Base-by-base conservation (phyloP, 768 basidiomycete species). In the Strobilomyces echinocephalus region DNA sequence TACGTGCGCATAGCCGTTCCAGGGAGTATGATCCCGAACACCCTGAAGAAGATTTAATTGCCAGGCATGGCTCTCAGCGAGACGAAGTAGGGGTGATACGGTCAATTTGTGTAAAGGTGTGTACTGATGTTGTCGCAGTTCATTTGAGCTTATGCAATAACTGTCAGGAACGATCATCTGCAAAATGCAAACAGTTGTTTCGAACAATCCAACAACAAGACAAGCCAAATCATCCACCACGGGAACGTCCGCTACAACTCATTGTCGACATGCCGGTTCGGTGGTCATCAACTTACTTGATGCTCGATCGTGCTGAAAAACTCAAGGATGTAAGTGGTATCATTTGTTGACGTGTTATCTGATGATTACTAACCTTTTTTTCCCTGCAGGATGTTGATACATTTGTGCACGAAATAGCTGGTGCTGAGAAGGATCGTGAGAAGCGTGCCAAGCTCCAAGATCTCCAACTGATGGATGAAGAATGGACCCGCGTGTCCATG, bases 61-160 rank as follows among this genome's bases (percentile, higher is more conserved):
- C 14, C 5, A 7, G 12, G 10, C 12, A 3, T 4, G 8, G 12
- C 0, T 0, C 1, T 9, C 18, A 46, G 8, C 6, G 18, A 2
- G 20, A 46, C 34, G 33, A 34, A 8, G 8, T 46, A 14, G 45
- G 45, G 2, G 9, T 46, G 5, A 18, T 46, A 9, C 1, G 20
- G 2, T 18, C 20, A 1, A 20, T 45, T 12, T 45, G 30, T 5
- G 21, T 41, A 2, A 41, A 41, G 40, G 40, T 41, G 11, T 40
- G n/a, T 7, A 8, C 36, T n/a, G n/a, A n/a, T n/a, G n/a, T n/a
- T n/a, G n/a, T n/a, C n/a, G n/a, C n/a, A n/a, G n/a, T n/a, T n/a
- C 20, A 40, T 40, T 8, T 8, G 7, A 40, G 11, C 36, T 43
- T 7, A 15, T 12, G n/a, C 5, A 5, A 43, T 43, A 2, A 26